Conservation (phyloP, 768 basidiomycete species). For the Amanita jacksonii region DNA sequence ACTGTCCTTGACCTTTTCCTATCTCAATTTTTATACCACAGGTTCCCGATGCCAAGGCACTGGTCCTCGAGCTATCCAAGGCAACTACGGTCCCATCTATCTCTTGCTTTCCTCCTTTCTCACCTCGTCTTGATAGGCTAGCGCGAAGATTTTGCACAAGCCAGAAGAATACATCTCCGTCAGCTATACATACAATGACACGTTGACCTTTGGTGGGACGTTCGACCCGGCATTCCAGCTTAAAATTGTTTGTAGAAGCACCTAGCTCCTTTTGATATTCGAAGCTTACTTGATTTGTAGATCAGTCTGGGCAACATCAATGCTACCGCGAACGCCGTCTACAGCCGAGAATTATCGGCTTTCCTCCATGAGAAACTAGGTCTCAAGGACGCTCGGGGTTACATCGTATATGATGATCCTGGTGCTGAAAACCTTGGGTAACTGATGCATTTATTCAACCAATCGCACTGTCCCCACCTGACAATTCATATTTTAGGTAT, state of each 20-base stretch:
- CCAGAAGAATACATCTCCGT: slow-evolving; percentile 47
- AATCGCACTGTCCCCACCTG: too few species aligned
- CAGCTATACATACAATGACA: slow-evolving; percentile 47
- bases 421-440: slow-evolving; percentile 26
- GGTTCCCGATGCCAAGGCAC: slow-evolving; percentile 31
- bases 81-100: slow-evolving; percentile 19
- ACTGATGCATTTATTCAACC: not conserved
- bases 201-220: slow-evolving; percentile 49
- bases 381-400: slow-evolving; percentile 42
- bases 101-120: not conserved
- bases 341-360: slow-evolving; percentile 44
- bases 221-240: slow-evolving; percentile 60
- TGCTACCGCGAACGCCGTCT: slow-evolving; percentile 35
- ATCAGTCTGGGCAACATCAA: slow-evolving; percentile 47
- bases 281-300: slow-evolving; percentile 23
- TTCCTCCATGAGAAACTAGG: slow-evolving; percentile 49
- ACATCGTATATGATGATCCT: slow-evolving; percentile 50
- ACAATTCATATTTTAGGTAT: too few species aligned
- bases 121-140: slow-evolving; percentile 27
- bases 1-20: not conserved
- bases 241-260: slow-evolving; percentile 35
- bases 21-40: slow-evolving; percentile 5
- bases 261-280: not conserved
- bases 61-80: slow-evolving; percentile 48
- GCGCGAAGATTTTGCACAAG: slow-evolving; percentile 43